These are phyloP conservation scores for Clavispora vitiphila DNA, from an alignment of 805 yeast species.

Conservation along the genomic window DNA sequence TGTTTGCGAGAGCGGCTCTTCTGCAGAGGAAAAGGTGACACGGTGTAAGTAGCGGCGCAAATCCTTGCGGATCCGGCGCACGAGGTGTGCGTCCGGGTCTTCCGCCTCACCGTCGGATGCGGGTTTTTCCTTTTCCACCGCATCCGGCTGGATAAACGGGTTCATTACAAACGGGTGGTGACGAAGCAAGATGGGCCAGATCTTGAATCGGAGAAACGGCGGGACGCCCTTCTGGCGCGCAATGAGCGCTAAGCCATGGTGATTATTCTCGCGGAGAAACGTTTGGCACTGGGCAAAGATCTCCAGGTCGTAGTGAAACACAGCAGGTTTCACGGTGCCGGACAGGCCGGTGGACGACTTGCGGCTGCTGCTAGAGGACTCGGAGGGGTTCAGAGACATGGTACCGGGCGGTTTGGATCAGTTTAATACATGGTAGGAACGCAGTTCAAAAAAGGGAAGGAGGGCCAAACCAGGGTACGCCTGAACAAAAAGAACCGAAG, in stretches of 20 bases:
- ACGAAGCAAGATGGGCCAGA: conserved; percentile 80
- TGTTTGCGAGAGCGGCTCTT: conserved; percentile 29
- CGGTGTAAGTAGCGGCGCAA: conserved; percentile 56
- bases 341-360: conserved; percentile 1
- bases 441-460: background rate
- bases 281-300: conserved; percentile 51
- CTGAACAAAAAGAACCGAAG: too few species aligned
- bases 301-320: conserved; percentile 38
- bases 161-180: conserved; percentile 80
- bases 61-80: conserved; percentile 47
- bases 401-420: background rate
- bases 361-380: conserved; percentile 1
- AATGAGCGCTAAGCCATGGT: conserved; percentile 68
- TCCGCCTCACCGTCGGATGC: conserved; percentile 7
- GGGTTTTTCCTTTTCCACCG: conserved; percentile 22
- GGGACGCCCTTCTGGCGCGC: conserved; percentile 87
- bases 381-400: background rate
- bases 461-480: background rate
- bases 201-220: conserved; percentile 66
- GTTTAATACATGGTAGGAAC: conserved; percentile 1
- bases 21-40: conserved; percentile 25
- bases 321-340: conserved; percentile 1
- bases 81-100: conserved; percentile 19
- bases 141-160: conserved; percentile 68
- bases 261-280: conserved; percentile 56